Conservation (phyloP, 306 rosid species). For the Inga laurina region DNA sequence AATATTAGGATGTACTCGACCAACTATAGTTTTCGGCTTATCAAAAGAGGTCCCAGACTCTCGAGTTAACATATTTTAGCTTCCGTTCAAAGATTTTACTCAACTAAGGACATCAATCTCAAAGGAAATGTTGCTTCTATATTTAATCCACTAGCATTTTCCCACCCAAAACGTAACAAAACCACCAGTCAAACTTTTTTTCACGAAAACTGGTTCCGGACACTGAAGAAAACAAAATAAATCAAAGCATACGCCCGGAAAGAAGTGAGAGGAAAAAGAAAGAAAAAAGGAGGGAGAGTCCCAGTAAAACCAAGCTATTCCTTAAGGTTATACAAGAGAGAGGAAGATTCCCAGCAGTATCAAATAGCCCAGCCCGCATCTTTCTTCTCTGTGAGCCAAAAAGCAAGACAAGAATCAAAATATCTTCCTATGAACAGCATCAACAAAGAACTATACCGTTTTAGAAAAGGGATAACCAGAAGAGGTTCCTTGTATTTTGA, state of each 20-base stretch:
- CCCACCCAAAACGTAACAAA: background rate
- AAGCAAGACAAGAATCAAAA: constrained; percentile 30
- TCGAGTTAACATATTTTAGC: background rate
- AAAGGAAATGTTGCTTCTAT: background rate
- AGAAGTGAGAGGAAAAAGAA: background rate
- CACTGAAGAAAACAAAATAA: constrained; percentile 1
- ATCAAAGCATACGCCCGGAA: background rate
- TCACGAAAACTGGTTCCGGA: background rate
- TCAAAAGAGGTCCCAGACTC: constrained; percentile 2
- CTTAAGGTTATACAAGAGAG: constrained; percentile 31
- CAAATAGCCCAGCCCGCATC: constrained; percentile 21
- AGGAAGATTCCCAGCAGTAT: constrained; percentile 20
- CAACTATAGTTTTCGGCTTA: constrained; percentile 14
- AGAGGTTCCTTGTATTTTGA: background rate
- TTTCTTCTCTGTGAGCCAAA: background rate
- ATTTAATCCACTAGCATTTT: background rate
- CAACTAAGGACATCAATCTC: constrained; percentile 2
- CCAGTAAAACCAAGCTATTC: constrained; percentile 13
- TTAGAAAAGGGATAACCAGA: background rate
- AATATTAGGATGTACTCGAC: background rate
- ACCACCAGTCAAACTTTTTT: background rate
- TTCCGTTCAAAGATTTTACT: background rate
- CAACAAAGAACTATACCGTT: background rate
- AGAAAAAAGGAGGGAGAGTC: background rate
- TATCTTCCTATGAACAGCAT: constrained; percentile 4